Conservation (phyloP, 257 asterid genomes). For the Scutellaria minor region DNA sequence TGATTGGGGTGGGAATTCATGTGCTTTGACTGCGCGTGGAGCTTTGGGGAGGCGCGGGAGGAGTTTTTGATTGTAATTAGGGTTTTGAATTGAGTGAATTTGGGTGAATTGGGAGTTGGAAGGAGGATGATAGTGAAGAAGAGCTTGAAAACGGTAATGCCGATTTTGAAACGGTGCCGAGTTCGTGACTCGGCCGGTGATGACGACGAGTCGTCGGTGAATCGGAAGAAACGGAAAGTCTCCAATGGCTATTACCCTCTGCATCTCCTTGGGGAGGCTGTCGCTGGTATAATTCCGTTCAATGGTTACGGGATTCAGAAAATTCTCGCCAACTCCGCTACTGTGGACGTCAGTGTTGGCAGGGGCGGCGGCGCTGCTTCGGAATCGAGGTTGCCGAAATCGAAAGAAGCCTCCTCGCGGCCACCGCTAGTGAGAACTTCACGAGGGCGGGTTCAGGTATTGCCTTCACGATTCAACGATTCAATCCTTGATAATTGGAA, state of each 20-base stretch:
- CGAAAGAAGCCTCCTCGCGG: constrained; percentile 57
- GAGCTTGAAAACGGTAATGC: constrained; percentile 95
- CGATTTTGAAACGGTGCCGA: constrained; percentile 86
- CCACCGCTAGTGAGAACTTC: constrained; percentile 94
- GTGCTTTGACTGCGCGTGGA: constrained; percentile 34
- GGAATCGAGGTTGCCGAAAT: constrained; percentile 38
- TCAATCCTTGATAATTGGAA: constrained; percentile 92
- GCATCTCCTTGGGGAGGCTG: constrained; percentile 75
- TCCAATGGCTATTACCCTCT: constrained; percentile 59
- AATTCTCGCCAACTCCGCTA: constrained; percentile 42
- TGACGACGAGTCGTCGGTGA: constrained; percentile 62
- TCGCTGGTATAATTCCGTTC: constrained; percentile 70
- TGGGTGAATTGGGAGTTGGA: constrained; percentile 34
- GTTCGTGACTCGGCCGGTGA: constrained; percentile 59
- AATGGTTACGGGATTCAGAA: constrained; percentile 54
- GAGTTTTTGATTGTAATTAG: constrained; percentile 49
- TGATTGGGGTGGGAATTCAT: constrained; percentile 25
- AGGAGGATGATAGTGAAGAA: constrained; percentile 82
- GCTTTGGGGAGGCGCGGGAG: constrained; percentile 27
- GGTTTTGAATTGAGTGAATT: constrained; percentile 50
- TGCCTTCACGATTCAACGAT: constrained; percentile 94
- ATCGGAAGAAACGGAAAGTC: constrained; percentile 71
- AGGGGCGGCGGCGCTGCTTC: constrained; percentile 39
- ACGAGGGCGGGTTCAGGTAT: constrained; percentile 93
- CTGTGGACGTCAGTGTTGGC: constrained; percentile 35